Evolutionary conservation across 805 yeast genomes (phyloP).

Genomic region (Schwanniomyces pseudopolymorphus): DNA sequence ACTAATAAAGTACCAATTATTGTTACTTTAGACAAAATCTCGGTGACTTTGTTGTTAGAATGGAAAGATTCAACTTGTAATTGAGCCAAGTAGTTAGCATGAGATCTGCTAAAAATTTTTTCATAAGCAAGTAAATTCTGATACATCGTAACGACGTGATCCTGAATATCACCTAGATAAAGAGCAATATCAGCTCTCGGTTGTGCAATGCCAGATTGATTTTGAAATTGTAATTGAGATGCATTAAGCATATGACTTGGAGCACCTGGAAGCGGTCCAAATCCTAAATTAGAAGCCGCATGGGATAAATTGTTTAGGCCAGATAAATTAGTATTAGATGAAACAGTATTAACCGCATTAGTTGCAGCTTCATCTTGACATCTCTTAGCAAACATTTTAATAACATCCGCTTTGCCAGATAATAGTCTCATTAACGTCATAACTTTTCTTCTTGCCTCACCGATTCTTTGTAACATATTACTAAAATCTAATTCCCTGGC

Average conservation of each 20-base stretch:
- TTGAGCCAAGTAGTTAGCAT: constrained; percentile 89
- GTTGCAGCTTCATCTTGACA: constrained; percentile 68
- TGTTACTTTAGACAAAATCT: constrained; percentile 85
- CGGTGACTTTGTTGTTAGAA: constrained; percentile 81
- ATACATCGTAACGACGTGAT: constrained; percentile 94
- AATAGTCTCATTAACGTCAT: constrained; percentile 89
- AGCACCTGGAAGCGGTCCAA: constrained; percentile 36
- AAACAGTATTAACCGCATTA: constrained; percentile 4
- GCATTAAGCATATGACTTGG: constrained; percentile 17
- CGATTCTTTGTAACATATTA: constrained; percentile 75
- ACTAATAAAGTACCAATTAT: constrained; percentile 85
- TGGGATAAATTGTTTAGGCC: constrained; percentile 12
- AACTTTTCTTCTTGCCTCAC: constrained; percentile 85
- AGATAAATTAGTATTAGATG: constrained; percentile 15
- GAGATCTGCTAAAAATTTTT: constrained; percentile 88
- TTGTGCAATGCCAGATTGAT: constrained; percentile 28
- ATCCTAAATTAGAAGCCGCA: constrained; percentile 4
- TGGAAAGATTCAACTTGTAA: constrained; percentile 89
- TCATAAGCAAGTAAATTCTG: constrained; percentile 88
- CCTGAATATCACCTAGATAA: constrained; percentile 93
- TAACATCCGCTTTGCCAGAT: constrained; percentile 94
- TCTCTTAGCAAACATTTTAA: constrained; percentile 92
- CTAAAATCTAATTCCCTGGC: constrained; percentile 74
- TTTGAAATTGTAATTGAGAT: constrained; percentile 8
- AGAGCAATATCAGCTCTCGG: constrained; percentile 92